These are phyloP conservation scores for Aspergillus aculeatus DNA, from an alignment of 2,329 filamentous ascomycete genomes.

Conservation along the genomic window DNA sequence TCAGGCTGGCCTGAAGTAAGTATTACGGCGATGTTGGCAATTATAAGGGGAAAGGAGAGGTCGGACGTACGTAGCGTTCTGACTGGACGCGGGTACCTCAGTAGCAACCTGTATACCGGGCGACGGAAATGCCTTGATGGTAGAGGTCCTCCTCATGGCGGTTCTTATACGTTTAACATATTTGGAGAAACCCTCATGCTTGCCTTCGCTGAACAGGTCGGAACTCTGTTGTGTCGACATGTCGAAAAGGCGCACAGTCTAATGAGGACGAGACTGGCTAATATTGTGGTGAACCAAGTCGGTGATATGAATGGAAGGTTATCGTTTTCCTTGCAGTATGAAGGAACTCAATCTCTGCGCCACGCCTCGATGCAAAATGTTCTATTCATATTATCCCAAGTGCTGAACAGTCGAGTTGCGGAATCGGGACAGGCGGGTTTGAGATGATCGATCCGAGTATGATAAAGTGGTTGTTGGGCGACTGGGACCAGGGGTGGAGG, in stretches of 20 bases:
- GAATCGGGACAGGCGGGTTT: background rate
- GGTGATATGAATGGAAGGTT: background rate
- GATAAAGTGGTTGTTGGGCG: background rate
- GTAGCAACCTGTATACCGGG: background rate
- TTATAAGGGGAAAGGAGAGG: background rate
- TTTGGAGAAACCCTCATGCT: constrained; percentile 37
- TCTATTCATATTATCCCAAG: background rate
- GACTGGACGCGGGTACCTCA: constrained; percentile 8
- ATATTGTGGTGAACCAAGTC: background rate
- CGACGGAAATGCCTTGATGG: constrained; percentile 21
- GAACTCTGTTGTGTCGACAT: constrained; percentile 26
- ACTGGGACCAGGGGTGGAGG: background rate
- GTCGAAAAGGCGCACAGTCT: background rate
- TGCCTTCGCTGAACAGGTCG: constrained; percentile 22
- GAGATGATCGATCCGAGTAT: too few relatives aligned
- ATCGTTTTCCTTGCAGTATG: background rate
- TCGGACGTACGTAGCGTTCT: constrained; percentile 11
- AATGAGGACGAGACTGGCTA: background rate
- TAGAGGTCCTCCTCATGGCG: constrained; percentile 33
- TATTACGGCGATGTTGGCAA: background rate
- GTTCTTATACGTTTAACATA: constrained; percentile 43
- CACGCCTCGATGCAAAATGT: background rate
- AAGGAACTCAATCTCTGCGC: background rate
- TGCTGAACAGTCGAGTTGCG: background rate
- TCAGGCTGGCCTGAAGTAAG: constrained; percentile 4